A percentile compares a stretch with the other conserved stretches of the same genome.
These are phyloP conservation scores for Amylostereum areolatum DNA, from an alignment of 1,284 basidiomycete species.

Conservation along the genomic window DNA sequence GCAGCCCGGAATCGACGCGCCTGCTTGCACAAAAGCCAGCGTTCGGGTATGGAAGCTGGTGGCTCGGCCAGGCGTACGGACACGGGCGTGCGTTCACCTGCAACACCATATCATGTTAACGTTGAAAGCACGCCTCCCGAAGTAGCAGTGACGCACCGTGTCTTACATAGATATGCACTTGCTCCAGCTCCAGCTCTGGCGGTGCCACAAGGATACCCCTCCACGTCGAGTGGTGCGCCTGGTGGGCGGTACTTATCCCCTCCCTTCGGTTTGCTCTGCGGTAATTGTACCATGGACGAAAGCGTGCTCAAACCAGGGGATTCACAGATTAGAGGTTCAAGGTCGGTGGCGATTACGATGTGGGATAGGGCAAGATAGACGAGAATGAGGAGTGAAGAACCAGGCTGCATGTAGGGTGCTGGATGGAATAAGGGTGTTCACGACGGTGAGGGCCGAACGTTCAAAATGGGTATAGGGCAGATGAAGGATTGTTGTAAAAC, in stretches of 20 bases:
- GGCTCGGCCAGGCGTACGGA: constrained; percentile 54
- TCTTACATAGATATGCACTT: constrained; percentile 69
- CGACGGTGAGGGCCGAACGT: too few relatives aligned
- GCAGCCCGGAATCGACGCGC: constrained; percentile 49
- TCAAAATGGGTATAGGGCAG: too few relatives aligned
- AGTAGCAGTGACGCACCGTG: constrained; percentile 49
- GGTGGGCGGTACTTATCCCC: constrained; percentile 16
- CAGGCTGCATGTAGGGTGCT: neutral
- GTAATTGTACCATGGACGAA: neutral
- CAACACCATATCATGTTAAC: neutral
- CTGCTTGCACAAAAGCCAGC: constrained; percentile 66
- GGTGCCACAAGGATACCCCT: constrained; percentile 55
- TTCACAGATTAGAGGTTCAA: neutral
- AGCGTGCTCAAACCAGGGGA: too few relatives aligned
- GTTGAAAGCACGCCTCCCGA: neutral
- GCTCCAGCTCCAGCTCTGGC: constrained; percentile 49
- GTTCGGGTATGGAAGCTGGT: constrained; percentile 59
- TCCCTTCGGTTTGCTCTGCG: neutral
- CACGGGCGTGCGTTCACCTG: constrained; percentile 72
- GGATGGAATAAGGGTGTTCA: neutral
- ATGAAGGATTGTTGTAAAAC: too few relatives aligned
- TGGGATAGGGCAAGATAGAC: neutral
- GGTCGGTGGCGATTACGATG: neutral
- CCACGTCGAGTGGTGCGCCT: constrained; percentile 49
- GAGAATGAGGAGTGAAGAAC: neutral